phyloP scores from a whole-genome alignment of 2,329 filamentous ascomycete species.

The Fusarium abutilonis region DNA sequence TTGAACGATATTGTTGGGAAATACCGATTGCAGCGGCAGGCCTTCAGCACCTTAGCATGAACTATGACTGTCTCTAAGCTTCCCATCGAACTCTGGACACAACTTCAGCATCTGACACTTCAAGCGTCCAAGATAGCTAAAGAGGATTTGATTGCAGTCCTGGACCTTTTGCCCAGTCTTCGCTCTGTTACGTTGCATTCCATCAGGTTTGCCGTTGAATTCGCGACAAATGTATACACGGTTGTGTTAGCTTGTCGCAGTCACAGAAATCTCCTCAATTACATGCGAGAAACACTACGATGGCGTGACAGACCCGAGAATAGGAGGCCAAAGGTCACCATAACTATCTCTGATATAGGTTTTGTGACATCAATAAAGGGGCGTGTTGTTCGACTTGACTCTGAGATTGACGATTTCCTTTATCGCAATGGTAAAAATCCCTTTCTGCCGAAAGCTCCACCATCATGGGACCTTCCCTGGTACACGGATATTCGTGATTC shows the following conservation, averaged over 20 bases:
- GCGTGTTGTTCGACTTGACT: background rate
- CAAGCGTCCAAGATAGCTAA: constrained; percentile 41
- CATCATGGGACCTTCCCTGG: no score
- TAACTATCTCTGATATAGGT: fast-evolving
- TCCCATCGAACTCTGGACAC: constrained; percentile 44
- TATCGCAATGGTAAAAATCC: background rate
- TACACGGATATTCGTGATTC: no score
- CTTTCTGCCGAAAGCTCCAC: background rate
- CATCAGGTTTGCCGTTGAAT: constrained; percentile 22
- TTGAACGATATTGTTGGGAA: background rate
- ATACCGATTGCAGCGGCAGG: constrained; percentile 43
- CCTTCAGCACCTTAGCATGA: constrained; percentile 34
- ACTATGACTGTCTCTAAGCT: constrained; percentile 44
- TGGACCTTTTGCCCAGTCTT: constrained; percentile 44
- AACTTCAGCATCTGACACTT: constrained; percentile 48
- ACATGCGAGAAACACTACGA: background rate
- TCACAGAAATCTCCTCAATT: background rate
- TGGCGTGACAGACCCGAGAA: background rate
- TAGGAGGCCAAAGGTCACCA: background rate
- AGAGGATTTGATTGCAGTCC: constrained; percentile 43
- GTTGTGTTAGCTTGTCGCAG: background rate
- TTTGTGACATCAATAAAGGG: no score
- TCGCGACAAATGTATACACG: background rate
- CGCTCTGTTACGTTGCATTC: constrained; percentile 48
- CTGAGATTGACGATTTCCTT: background rate